Base-by-base conservation (phyloP, 331 rosid species). In the Prunus yedoensis region DNA sequence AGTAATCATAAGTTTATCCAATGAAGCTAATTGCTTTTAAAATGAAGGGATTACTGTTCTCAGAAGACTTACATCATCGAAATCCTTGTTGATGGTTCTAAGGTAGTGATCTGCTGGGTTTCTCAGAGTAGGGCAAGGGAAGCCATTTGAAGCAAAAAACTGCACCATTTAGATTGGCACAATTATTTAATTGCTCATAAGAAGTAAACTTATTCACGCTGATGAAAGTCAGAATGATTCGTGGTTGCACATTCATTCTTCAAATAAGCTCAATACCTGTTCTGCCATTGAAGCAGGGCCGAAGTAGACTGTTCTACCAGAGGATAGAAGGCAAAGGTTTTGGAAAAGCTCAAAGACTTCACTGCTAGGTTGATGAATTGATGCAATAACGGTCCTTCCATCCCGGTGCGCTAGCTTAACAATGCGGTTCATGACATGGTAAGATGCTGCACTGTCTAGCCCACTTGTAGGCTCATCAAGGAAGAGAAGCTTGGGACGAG, bases 51-150 rank as follows among this genome's bases (percentile, higher is more conserved):
- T 20, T 9, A 5, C 8, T 20, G 23, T 49, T 12, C 45, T 52
- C 2, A 65, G 38, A 56, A 16, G 28, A 78, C 86, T 74, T 74
- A 79, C 86, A 17, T 2, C 30, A 50, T 79, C 80, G 15, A 83
- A 83, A 66, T 83, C 83, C 74, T 79, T 79, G 78, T 83, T 79
- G 46, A 83, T 78, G 9, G 81, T 83, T 66, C 75, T 79, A 13
- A 79, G 83, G 67, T 75, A 83, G 66, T 83, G 86, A 69, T 83
- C 86, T 20, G 81, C 75, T 27, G 83, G 83, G 28, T 83, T 83
- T 65, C 78, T 70, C 49, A 74, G 64, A 18, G 76, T 63, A 23
- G 83, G 81, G 49, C 86, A 83, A 13, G 81, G 83, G 49, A 79
- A 78, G 38, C 83, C 86, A 66, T 66, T 70, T 25, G 75, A 75